These are phyloP conservation scores for Leishmania tarentolae DNA, from an alignment of 208 protist species.

Conservation along the genomic window DNA sequence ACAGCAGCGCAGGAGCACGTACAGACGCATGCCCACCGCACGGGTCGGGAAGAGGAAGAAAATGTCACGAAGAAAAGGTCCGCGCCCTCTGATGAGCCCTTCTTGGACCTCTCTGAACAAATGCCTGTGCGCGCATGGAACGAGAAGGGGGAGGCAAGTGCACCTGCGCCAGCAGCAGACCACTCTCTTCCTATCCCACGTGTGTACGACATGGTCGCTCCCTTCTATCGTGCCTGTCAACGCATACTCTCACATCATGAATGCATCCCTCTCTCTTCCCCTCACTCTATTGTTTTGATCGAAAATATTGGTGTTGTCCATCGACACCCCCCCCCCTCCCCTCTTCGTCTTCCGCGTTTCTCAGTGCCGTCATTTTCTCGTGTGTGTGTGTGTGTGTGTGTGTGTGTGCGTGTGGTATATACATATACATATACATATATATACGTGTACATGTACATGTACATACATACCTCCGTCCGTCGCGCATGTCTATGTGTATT, in stretches of 20 bases:
- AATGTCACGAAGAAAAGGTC: neutral
- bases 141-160: neutral
- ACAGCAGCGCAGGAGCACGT: slow-evolving; percentile 4
- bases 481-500: neutral
- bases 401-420: too few relatives aligned
- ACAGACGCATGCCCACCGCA: slow-evolving; percentile 2
- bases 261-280: neutral
- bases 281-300: too few relatives aligned
- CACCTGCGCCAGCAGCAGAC: neutral
- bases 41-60: slow-evolving; percentile 12
- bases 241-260: neutral
- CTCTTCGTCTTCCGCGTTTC: neutral
- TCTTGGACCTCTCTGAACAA: neutral
- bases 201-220: neutral
- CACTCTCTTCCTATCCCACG: neutral
- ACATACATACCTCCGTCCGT: too few relatives aligned
- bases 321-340: too few relatives aligned
- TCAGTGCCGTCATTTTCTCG: too few relatives aligned
- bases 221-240: neutral
- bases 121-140: neutral
- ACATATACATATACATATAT: too few relatives aligned
- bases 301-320: too few relatives aligned
- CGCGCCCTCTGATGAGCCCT: neutral
- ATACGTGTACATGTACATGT: too few relatives aligned
- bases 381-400: too few relatives aligned